Evolutionary conservation across 371 early-diverging fungal genomes (phyloP), one percentile per base, ranked within the genome.

Genomic region (Rhizopus sp.): DNA sequence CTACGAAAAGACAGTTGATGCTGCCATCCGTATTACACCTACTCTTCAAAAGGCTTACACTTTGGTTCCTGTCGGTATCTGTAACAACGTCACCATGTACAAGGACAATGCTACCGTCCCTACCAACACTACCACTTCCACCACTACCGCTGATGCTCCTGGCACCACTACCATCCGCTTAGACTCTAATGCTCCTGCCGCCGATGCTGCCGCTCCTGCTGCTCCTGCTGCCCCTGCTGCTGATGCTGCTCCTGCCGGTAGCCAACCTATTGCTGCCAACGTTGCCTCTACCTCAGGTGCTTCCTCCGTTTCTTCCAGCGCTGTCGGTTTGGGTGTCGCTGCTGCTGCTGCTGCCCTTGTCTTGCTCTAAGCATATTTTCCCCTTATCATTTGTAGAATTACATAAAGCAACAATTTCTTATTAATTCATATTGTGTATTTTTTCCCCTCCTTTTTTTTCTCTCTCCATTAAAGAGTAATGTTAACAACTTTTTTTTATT

Each of bases 1-100:
- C 17, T 75, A 75, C 32, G 46, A 65, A 12, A 44, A 54, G 30
- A 75, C 79, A 31, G 76, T 78, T 10, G 62, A 70, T 50, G 62
- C 60, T 52, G 79, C 79, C 15, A 58, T 78, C 29, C 57, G 63
- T 37, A 64, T 69, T 50, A 53, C 73, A 32, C 75, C 75, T 30
- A 63, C 52, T 32, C 59, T 75, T n/a, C 49, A 69, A 47, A 64
- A 63, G 17, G 60, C 50, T 10, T 70, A 70, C 17, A 51, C 50
- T 2, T 54, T 70, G 16, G 61, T 54, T 12, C 62, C 70, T 15
- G 68, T 68, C 45, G 74, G 70, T 39, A 17, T 38, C 8, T 73
- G 74, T 55, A 59, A 58, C 54, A 68, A 65, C 30, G 57, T 60
- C 7, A 51, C 50, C 13, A 39, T 60, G 5, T 73, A 73, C 46